Evolutionary conservation across 495 filamentous ascomycete genomes (phyloP).

Genomic region (Annulohypoxylon stygium): DNA sequence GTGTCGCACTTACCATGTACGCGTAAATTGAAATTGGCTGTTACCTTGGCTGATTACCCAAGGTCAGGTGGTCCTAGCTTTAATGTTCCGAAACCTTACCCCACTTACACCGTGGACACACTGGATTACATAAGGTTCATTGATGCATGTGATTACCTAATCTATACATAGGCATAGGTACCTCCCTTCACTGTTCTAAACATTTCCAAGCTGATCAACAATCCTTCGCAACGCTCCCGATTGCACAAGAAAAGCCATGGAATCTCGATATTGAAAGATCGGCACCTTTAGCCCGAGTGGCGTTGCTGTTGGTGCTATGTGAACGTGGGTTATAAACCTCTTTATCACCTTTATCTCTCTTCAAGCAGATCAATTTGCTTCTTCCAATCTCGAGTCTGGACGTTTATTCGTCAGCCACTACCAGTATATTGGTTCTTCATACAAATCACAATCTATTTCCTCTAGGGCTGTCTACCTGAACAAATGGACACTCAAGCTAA

Average conservation of each 20-base stretch:
- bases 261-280: neutral
- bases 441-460: constrained; percentile 18
- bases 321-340: neutral
- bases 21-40: constrained; percentile 33
- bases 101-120: no score
- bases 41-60: neutral
- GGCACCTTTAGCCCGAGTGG: neutral
- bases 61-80: neutral
- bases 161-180: no score
- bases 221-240: no score
- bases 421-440: constrained; percentile 22
- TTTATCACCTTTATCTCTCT: constrained; percentile 1
- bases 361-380: constrained; percentile 29
- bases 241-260: neutral
- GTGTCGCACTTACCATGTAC: constrained; percentile 19
- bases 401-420: constrained; percentile 22
- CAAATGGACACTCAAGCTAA: neutral
- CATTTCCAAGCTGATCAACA: no score
- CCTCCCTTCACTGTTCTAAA: no score
- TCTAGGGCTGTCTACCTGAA: neutral
- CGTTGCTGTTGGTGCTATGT: constrained; percentile 17
- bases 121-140: no score
- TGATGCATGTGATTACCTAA: no score
- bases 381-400: constrained; percentile 20
- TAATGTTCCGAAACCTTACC: no score